Conservation (phyloP, 2,329 filamentous ascomycete species). For the Aphanocladium album region DNA sequence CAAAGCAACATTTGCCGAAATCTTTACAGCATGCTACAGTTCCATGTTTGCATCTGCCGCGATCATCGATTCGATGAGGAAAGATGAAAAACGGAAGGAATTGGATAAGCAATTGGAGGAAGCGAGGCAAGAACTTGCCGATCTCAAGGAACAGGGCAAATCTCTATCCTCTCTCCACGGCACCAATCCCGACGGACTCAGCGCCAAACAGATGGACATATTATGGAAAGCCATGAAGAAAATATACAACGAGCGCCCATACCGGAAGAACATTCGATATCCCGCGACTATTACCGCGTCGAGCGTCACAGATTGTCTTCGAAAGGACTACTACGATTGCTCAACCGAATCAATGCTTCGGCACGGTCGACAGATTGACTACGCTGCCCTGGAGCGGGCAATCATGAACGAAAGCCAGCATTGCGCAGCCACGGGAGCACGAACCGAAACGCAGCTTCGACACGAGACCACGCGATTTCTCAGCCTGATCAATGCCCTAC, state of each 20-base stretch:
- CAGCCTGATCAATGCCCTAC: slow-evolving; percentile 25
- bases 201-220: slow-evolving; percentile 25
- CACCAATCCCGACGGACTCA: slow-evolving; percentile 17
- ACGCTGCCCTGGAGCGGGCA: slow-evolving; percentile 25
- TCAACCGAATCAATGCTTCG: slow-evolving; percentile 20
- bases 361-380: slow-evolving; percentile 22
- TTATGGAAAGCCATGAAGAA: slow-evolving; percentile 28
- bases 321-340: slow-evolving; percentile 25
- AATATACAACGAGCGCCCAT: slow-evolving; percentile 28
- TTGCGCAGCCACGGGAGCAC: slow-evolving; percentile 15
- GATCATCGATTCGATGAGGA: slow-evolving; percentile 55
- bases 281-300: slow-evolving; percentile 25
- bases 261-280: slow-evolving; percentile 31
- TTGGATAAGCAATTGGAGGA: slow-evolving; percentile 58
- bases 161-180: slow-evolving; percentile 12
- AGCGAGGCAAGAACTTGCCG: slow-evolving; percentile 43
- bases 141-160: slow-evolving; percentile 29
- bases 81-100: slow-evolving; percentile 52
- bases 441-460: slow-evolving; percentile 23
- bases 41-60: slow-evolving; percentile 62
- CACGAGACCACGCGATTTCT: slow-evolving; percentile 23
- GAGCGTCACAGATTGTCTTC: slow-evolving; percentile 23
- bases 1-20: slow-evolving; percentile 45
- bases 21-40: slow-evolving; percentile 64
- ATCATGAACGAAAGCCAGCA: slow-evolving; percentile 26